Evolutionary conservation across 306 rosid species (phyloP).

Genomic region (Vigna reflexopilosa): DNA sequence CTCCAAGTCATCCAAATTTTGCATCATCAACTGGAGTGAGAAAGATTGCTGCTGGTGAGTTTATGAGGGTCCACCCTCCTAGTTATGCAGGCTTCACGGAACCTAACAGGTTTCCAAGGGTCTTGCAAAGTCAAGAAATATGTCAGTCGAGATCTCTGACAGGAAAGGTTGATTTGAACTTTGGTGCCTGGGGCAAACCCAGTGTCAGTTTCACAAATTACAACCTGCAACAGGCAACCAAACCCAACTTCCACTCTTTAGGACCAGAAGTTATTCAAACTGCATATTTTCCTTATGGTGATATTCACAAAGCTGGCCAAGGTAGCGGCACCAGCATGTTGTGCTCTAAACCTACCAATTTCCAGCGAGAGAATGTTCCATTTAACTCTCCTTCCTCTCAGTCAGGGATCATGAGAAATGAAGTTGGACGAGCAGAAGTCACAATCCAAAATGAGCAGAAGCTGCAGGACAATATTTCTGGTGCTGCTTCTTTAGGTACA

Average conservation of each 20-base stretch:
- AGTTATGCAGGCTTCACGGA: constrained; percentile 77
- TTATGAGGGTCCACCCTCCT: constrained; percentile 68
- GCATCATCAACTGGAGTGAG: constrained; percentile 53
- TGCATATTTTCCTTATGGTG: constrained; percentile 67
- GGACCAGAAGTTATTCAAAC: constrained; percentile 61
- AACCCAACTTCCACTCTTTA: constrained; percentile 56
- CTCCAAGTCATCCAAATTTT: constrained; percentile 63
- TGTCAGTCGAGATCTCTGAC: constrained; percentile 76
- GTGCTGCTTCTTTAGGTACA: constrained; percentile 54
- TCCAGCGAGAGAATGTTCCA: constrained; percentile 59
- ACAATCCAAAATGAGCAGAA: constrained; percentile 54
- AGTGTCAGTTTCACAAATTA: constrained; percentile 57
- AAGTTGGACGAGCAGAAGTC: constrained; percentile 54
- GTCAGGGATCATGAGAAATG: constrained; percentile 56
- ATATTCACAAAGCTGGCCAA: constrained; percentile 63
- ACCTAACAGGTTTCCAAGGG: constrained; percentile 77
- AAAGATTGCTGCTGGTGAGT: constrained; percentile 63
- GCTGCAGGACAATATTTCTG: constrained; percentile 58
- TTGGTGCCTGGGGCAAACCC: constrained; percentile 75
- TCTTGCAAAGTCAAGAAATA: constrained; percentile 99
- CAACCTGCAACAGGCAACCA: constrained; percentile 68
- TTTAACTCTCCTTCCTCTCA: constrained; percentile 56
- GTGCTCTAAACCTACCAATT: constrained; percentile 55
- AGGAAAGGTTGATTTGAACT: constrained; percentile 63
- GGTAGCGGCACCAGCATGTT: constrained; percentile 56